Conservation (phyloP, 2,329 filamentous ascomycete species). For the Sodiomyces alkalinus region DNA sequence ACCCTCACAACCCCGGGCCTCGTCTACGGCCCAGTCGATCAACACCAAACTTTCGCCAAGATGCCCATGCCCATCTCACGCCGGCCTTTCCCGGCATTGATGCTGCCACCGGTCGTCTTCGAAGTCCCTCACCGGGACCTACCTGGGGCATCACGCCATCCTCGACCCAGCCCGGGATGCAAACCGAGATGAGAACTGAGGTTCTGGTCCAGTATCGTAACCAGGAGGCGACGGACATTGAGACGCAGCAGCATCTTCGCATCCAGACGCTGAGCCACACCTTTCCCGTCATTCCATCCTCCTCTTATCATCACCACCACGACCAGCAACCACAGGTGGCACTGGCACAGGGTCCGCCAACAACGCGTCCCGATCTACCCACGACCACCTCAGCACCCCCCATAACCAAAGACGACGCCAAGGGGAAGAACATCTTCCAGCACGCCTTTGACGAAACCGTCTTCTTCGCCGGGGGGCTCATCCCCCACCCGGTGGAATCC, state of each 20-base stretch:
- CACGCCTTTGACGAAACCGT: slow-evolving; percentile 40
- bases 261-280: not conserved
- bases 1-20: too few species aligned
- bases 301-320: not conserved
- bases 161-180: not conserved
- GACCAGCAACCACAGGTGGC: not conserved
- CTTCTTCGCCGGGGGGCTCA: slow-evolving; percentile 49
- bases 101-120: slow-evolving; percentile 2
- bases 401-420: not conserved
- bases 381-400: not conserved
- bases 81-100: slow-evolving; percentile 4
- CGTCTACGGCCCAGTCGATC: slow-evolving; percentile 2
- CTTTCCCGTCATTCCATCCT: too few species aligned
- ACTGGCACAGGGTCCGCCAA: not conserved
- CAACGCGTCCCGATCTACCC: not conserved
- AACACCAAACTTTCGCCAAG: slow-evolving; percentile 5
- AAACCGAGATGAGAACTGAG: too few species aligned
- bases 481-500: slow-evolving; percentile 47
- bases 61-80: not conserved
- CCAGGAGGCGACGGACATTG: too few species aligned
- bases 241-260: not conserved
- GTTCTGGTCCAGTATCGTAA: too few species aligned
- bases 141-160: not conserved
- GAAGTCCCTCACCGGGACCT: slow-evolving; percentile 1
- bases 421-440: slow-evolving; percentile 23